phyloP scores from a whole-genome alignment of 371 early-diverging fungal species.

The Mucor plumbeus region DNA sequence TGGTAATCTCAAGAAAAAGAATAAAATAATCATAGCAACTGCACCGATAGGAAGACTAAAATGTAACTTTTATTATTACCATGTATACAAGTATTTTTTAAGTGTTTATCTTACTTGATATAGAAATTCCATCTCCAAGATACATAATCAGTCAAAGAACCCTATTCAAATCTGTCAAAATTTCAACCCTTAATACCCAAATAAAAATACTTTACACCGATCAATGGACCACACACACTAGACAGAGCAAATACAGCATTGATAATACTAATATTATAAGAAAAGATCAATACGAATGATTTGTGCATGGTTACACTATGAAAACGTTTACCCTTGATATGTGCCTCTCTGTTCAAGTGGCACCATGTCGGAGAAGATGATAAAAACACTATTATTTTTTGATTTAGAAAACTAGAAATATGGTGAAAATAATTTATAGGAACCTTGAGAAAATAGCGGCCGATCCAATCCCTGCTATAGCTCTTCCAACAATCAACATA shows the following conservation, averaged over 20 bases:
- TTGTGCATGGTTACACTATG: background rate
- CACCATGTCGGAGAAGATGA: slow-evolving; percentile 69
- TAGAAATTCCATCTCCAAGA: slow-evolving; percentile 49
- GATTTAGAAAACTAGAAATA: background rate
- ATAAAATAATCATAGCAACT: slow-evolving; percentile 39
- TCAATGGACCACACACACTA: slow-evolving; percentile 51
- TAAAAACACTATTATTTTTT: slow-evolving; percentile 50
- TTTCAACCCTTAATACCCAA: no score
- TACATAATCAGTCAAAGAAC: slow-evolving; percentile 41
- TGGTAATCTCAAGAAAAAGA: slow-evolving; percentile 37
- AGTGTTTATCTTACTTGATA: slow-evolving; percentile 40
- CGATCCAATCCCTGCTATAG: slow-evolving; percentile 66
- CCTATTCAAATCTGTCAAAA: slow-evolving; percentile 18
- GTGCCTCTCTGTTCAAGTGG: slow-evolving; percentile 59
- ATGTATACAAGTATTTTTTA: no score
- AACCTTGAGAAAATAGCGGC: slow-evolving; percentile 57
- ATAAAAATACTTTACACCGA: slow-evolving; percentile 37
- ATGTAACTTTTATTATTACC: background rate
- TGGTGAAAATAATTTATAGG: background rate
- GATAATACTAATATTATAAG: slow-evolving; percentile 30
- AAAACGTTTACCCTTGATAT: slow-evolving; percentile 54
- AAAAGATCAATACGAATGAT: background rate
- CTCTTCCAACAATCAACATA: slow-evolving; percentile 69
- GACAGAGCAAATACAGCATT: slow-evolving; percentile 56
- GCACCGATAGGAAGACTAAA: slow-evolving; percentile 54